Base-by-base conservation (phyloP, 306 rosid genomes). In the Dalbergia cochinchinensis region DNA sequence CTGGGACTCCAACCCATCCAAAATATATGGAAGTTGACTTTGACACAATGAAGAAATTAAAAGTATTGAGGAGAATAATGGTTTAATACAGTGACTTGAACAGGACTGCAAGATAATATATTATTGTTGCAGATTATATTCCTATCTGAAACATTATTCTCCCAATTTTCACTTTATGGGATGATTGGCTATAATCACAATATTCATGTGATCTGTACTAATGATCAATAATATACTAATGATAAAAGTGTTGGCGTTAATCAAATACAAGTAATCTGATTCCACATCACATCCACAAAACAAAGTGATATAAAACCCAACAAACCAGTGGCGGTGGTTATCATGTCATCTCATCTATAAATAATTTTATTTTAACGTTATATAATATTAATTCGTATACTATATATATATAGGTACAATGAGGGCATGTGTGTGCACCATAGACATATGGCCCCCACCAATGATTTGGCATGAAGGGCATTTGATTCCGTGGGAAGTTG, bases 381-480 rank as follows among this genome's bases (percentile, higher is more conserved):
- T 6, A 5, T 19, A 35, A 10, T 48, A 39, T 50, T 1, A 10
- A 45, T 45, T 3, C 7, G 7, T 45, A 45, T 11, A 45, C 7
- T 45, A 10, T 10, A 45, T 45, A 10, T 10, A 45, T 45, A 8
- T 1, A 1, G 13, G 12, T 9, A 11, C 11, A 45, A 45, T 8
- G 51, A 45, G 11, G 54, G 58, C 35, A 55, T 16, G 73, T 19
- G 66, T 79, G 55, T 1, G 65, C 19, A 4, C 4, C 54, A 41
- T 4, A 61, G 85, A 88, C 88, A 83, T 6, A 19, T 9, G 82
- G 89, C 6, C 31, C 86, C 94, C 90, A 83, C 89, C 87, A 88
- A 89, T 86, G 92, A 89, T 91, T 91, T 89, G 88, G 89, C 78
- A 83, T 85, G 87, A 85, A 87, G 85, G 86, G 89, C 91, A 87